Conservation (phyloP, 1,284 basidiomycete genomes). For the Ceratobasidium sp. region DNA sequence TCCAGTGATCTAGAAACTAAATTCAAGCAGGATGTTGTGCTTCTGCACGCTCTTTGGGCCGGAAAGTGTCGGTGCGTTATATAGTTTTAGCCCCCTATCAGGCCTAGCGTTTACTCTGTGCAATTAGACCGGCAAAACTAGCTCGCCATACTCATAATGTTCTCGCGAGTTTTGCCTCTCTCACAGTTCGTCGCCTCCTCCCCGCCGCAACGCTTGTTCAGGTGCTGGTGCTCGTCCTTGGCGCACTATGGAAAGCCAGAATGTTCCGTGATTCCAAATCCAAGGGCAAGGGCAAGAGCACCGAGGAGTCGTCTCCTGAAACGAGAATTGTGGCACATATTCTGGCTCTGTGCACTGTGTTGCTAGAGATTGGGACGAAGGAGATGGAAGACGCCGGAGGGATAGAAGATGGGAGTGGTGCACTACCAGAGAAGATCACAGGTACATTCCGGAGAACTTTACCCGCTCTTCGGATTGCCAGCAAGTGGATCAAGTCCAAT, state of each 20-base stretch:
- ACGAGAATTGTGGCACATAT: conserved; percentile 74
- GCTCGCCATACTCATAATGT: conserved; percentile 60
- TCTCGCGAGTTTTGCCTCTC: conserved; percentile 63
- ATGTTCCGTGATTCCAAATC: conserved; percentile 55
- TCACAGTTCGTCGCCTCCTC: conserved; percentile 63
- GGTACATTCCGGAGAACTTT: conserved; percentile 86
- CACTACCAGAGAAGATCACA: conserved; percentile 67
- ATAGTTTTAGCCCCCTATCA: background rate
- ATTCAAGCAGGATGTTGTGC: conserved; percentile 75
- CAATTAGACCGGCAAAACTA: conserved; percentile 54
- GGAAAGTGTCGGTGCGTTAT: conserved; percentile 50
- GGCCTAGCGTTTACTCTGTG: background rate
- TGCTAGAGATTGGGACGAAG: conserved; percentile 71
- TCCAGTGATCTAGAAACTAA: conserved; percentile 27
- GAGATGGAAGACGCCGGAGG: conserved; percentile 51
- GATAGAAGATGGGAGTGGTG: conserved; percentile 44
- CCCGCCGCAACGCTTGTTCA: conserved; percentile 79
- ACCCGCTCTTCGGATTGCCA: conserved; percentile 84
- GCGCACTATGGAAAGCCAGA: conserved; percentile 82
- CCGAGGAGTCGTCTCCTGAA: conserved; percentile 57
- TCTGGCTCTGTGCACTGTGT: conserved; percentile 69
- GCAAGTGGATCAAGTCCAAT: conserved; percentile 89
- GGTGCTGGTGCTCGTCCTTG: conserved; percentile 75
- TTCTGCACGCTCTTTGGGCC: conserved; percentile 75
- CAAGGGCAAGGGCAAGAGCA: conserved; percentile 44